Percentiles rank a stretch among this genome's conserved stretches.
These are phyloP conservation scores for Botrytis squamosa DNA, from an alignment of 2,329 filamentous ascomycete species.

Conservation along the genomic window DNA sequence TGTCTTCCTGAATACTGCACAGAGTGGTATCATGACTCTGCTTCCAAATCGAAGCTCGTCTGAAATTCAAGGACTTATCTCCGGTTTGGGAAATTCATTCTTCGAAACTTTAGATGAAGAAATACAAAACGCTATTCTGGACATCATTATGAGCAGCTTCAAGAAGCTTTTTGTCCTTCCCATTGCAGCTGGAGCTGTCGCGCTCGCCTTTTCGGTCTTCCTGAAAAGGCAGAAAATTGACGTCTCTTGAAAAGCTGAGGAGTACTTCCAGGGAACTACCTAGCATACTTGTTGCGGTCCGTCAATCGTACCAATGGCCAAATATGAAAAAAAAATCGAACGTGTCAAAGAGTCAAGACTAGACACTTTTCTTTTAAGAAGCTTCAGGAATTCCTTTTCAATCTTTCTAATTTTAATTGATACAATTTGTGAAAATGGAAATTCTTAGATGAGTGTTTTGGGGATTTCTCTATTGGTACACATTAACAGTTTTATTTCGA, in stretches of 20 bases:
- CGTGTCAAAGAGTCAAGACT: neutral
- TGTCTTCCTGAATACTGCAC: neutral
- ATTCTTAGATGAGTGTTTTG: neutral
- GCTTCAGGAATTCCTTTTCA: neutral
- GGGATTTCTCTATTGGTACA: neutral
- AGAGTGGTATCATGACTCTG: neutral
- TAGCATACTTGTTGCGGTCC: neutral
- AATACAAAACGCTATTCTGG: constrained; percentile 27
- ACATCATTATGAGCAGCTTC: constrained; percentile 36
- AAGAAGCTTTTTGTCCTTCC: constrained; percentile 33
- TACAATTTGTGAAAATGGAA: neutral
- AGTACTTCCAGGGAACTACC: neutral
- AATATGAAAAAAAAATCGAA: neutral
- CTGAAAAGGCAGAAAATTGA: constrained; percentile 33
- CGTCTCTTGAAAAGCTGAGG: neutral
- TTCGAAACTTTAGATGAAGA: constrained; percentile 16
- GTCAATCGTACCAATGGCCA: neutral
- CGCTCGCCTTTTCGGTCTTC: constrained; percentile 30
- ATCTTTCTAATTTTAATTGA: neutral
- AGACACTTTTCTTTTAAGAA: neutral
- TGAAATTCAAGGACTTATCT: constrained; percentile 25
- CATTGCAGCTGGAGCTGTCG: constrained; percentile 34
- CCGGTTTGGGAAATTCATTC: constrained; percentile 18
- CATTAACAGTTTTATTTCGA: neutral
- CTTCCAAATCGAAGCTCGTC: neutral